These are phyloP conservation scores for Pseudisothecium myosuroides DNA, from an alignment of 225 moss, liverwort and hornwort genomes.

Conservation along the genomic window DNA sequence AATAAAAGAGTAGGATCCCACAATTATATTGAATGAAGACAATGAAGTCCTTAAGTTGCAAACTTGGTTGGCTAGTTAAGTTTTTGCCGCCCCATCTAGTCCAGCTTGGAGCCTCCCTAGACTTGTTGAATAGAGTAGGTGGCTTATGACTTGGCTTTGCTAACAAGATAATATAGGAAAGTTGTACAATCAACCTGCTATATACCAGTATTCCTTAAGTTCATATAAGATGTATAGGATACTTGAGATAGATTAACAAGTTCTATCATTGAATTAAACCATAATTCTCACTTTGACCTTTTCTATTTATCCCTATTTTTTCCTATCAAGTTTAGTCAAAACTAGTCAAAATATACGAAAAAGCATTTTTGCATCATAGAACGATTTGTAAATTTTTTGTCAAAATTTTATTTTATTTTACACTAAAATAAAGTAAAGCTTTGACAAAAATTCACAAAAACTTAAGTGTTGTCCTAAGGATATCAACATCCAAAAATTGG, in stretches of 20 bases:
- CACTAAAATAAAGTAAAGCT: too few species aligned
- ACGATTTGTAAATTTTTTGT: too few species aligned
- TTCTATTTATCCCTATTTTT: too few species aligned
- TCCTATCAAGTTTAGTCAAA: not conserved
- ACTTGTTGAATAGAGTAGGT: rapidly evolving
- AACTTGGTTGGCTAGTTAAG: rapidly evolving
- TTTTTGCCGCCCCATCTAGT: rapidly evolving
- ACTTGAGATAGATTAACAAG: not conserved
- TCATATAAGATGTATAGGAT: not conserved
- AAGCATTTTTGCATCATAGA: too few species aligned
- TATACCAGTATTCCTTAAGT: rapidly evolving
- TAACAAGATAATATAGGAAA: not conserved
- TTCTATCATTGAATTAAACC: not conserved
- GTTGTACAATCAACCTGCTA: not conserved
- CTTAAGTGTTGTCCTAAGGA: rapidly evolving
- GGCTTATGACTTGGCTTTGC: rapidly evolving
- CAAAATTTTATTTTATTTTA: too few species aligned
- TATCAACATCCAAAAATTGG: too few species aligned
- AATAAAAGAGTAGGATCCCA: rapidly evolving
- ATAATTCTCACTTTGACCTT: not conserved
- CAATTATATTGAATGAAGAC: rapidly evolving
- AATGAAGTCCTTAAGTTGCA: rapidly evolving
- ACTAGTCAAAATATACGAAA: not conserved
- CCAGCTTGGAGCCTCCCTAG: rapidly evolving
- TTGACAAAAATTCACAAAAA: too few species aligned